Evolutionary conservation across 2,329 filamentous ascomycete genomes (phyloP), one percentile per base, ranked within the genome.

Genomic region (Penicillium sp.): DNA sequence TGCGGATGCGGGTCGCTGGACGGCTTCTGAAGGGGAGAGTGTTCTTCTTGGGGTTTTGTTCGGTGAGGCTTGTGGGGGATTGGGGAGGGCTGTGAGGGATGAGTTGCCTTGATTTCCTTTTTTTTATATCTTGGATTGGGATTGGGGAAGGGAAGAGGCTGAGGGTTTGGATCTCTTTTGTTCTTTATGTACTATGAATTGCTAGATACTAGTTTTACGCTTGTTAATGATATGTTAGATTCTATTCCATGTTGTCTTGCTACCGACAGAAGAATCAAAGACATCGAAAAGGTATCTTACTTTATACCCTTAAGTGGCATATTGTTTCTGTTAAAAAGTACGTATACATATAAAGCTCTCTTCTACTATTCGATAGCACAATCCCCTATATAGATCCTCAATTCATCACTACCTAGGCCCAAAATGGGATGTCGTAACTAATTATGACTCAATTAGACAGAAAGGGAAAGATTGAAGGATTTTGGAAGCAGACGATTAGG

Each of bases 41-140:
- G 83, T 94, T 31, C 82, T 95, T 62, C 85, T 86, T 73, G 88
- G 89, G 3, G 82, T 95, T 32, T 76, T 95, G 59, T 95, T 95
- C 73, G 83, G 86, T 21, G 83, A 91, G 73, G 78, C 90, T 49
- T 60, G 62, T 59, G 61, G 52, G 29, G 40, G 52, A 27, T 25
- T 67, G 45, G 54, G 55, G 3, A 46, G 56, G 29, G 49, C 45
- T 53, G 64, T 62, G 15, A 46, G 52, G 18, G 55, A 59, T n/a
- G 56, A 44, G 21, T 58, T 66, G 55, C 34, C 49, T 45, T 64
- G 53, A 63, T 47, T 42, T 32, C 9, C 21, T 34, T n/a, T 46
- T 23, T 23, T 23, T 25, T 3, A 25, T 4, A 8, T 27, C 29
- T 29, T 29, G 29, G 29, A 29, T 29, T 29, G 29, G 29, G 29